phyloP scores from a whole-genome alignment of 805 yeast species.

The Myxozyma mucilagina region DNA sequence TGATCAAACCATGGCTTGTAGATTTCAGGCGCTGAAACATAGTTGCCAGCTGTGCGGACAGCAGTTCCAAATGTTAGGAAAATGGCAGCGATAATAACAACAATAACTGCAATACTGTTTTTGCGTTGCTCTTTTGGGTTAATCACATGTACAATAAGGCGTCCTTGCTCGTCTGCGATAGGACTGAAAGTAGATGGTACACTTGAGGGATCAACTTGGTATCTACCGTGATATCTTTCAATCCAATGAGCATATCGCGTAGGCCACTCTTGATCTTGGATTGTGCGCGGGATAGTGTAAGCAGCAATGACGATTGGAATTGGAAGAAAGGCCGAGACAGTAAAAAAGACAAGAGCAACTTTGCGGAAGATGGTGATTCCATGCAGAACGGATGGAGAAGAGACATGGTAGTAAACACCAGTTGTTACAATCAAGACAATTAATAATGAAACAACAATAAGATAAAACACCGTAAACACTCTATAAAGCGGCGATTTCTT shows the following conservation, averaged over 20 bases:
- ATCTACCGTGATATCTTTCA: background rate
- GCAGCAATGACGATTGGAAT: background rate
- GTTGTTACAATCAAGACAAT: background rate
- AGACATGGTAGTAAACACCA: background rate
- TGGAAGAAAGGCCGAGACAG: background rate
- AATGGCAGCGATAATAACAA: background rate
- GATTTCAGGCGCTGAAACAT: background rate
- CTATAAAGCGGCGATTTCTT: background rate
- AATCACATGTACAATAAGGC: background rate
- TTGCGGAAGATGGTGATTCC: background rate
- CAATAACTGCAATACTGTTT: background rate
- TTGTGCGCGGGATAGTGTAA: background rate
- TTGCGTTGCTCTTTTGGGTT: background rate
- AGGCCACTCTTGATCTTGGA: background rate
- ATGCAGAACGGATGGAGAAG: background rate
- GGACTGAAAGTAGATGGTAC: background rate
- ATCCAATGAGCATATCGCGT: background rate
- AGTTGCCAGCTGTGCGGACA: background rate
- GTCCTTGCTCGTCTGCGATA: background rate
- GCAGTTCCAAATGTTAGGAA: background rate
- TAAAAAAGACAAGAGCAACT: background rate
- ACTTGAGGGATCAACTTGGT: background rate
- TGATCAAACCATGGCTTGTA: background rate
- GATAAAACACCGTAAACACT: background rate
- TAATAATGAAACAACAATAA: background rate